Percentiles rank a stretch among this genome's conserved stretches.
phyloP scores from a whole-genome alignment of 2,329 filamentous ascomycete genomes.

The Penicillium sp. region DNA sequence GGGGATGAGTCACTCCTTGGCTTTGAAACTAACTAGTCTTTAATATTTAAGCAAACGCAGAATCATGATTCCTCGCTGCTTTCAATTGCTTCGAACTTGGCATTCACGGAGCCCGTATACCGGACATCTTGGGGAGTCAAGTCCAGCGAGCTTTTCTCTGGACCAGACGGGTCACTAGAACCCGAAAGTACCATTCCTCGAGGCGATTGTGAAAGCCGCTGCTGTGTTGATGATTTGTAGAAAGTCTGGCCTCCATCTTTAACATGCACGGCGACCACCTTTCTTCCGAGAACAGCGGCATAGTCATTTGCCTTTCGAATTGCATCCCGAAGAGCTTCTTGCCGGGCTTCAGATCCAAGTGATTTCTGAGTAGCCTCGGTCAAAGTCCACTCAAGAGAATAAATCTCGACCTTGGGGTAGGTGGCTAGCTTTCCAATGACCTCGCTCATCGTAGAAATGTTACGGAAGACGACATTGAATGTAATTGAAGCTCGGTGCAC shows the following conservation, averaged over 20 bases:
- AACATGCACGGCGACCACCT: constrained; percentile 16
- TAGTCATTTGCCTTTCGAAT: constrained; percentile 22
- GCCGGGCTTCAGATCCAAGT: constrained; percentile 18
- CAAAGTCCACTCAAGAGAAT: constrained; percentile 22
- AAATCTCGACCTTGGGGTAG: constrained; percentile 19
- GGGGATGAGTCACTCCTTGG: constrained; percentile 31
- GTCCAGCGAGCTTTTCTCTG: too few relatives aligned
- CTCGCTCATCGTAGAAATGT: constrained; percentile 19
- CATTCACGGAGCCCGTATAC: constrained; percentile 7
- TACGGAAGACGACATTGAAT: constrained; percentile 21
- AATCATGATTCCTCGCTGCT: neutral
- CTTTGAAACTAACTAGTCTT: constrained; percentile 3
- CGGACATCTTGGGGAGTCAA: constrained; percentile 11
- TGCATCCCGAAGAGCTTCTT: constrained; percentile 22
- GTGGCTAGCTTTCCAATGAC: constrained; percentile 15
- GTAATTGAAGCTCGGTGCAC: constrained; percentile 16
- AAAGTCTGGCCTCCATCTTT: constrained; percentile 1
- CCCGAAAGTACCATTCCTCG: too few relatives aligned
- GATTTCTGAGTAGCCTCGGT: constrained; percentile 18
- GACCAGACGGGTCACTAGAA: too few relatives aligned
- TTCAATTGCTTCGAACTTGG: constrained; percentile 4
- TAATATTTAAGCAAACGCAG: neutral
- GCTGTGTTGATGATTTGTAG: neutral
- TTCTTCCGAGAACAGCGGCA: constrained; percentile 16
- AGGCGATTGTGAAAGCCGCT: too few relatives aligned